Evolutionary conservation across 163 green algal species (phyloP).

Genomic region (Prototheca cutis): DNA sequence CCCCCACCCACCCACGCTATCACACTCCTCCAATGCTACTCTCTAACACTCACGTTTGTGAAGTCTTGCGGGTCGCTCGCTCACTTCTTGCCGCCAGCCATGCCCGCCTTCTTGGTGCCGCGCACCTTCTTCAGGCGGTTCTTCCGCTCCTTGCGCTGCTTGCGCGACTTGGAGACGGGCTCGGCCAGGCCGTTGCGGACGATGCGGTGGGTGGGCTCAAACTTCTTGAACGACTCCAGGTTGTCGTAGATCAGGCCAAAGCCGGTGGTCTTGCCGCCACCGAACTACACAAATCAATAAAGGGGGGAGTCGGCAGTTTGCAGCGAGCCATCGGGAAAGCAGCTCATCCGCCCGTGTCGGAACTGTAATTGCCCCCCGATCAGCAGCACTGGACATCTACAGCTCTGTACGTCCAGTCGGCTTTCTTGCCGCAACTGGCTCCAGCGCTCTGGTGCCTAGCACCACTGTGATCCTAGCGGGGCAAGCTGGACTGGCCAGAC

Average conservation of each 20-base stretch:
- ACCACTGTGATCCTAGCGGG: too few relatives aligned
- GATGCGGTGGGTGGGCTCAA: constrained; percentile 96
- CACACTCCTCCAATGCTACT: too few relatives aligned
- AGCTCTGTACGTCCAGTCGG: too few relatives aligned
- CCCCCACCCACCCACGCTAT: too few relatives aligned
- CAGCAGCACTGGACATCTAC: too few relatives aligned
- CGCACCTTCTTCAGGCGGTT: constrained; percentile 92
- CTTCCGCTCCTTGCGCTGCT: constrained; percentile 99
- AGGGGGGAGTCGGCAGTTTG: background rate
- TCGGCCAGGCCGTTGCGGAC: constrained; percentile 84
- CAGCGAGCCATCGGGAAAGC: background rate
- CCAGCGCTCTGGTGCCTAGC: too few relatives aligned
- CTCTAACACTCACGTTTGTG: too few relatives aligned
- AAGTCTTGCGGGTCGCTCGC: too few relatives aligned
- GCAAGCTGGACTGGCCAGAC: too few relatives aligned
- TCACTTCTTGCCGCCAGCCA: constrained; percentile 27
- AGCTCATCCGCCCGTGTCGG: too few relatives aligned
- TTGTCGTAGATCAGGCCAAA: constrained; percentile 99
- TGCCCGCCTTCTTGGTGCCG: constrained; percentile 71
- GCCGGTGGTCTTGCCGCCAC: constrained; percentile 96
- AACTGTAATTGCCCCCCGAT: too few relatives aligned
- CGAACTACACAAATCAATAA: constrained; percentile 63
- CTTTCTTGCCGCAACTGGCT: too few relatives aligned
- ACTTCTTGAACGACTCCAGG: constrained; percentile 90
- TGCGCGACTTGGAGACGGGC: constrained; percentile 76